Percentiles rank a stretch among this genome's conserved stretches.
Conservation (phyloP, 169 alveolate genomes). For the Cryptosporidium tyzzeri region DNA sequence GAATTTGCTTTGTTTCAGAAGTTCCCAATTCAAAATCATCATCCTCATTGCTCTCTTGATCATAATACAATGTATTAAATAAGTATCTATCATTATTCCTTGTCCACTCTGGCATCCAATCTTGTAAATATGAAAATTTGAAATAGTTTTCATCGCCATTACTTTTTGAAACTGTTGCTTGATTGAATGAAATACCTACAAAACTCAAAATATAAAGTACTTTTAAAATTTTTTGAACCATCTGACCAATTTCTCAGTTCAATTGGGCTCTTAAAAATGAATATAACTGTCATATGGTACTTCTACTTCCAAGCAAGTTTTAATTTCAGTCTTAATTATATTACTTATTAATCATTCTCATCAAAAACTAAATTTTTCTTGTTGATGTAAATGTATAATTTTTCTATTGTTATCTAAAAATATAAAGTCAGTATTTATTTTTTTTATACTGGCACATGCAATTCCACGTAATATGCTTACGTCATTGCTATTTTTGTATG, state of each 20-base stretch:
- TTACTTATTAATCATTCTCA: background rate
- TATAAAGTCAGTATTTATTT: background rate
- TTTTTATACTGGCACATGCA: background rate
- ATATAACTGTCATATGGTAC: background rate
- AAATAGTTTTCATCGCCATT: background rate
- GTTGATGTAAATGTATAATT: too few species aligned
- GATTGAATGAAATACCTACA: background rate
- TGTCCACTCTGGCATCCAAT: conserved; percentile 62
- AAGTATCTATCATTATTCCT: background rate
- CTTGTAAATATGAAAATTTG: conserved; percentile 26
- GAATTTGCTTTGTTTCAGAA: background rate
- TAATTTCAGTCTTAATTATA: too few species aligned
- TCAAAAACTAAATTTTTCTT: too few species aligned
- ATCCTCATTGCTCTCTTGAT: background rate
- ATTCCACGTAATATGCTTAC: conserved; percentile 6
- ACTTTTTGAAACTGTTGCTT: background rate
- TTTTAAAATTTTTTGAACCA: background rate
- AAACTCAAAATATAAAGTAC: too few species aligned
- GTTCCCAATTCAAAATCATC: background rate
- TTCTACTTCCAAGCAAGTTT: background rate
- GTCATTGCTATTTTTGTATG: background rate
- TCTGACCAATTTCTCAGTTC: background rate
- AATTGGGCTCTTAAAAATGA: background rate
- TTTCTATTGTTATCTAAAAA: too few species aligned
- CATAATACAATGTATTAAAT: conserved; percentile 2